Evolutionary conservation across 2,329 filamentous ascomycete species (phyloP).

Genomic region (Claviceps sp.): DNA sequence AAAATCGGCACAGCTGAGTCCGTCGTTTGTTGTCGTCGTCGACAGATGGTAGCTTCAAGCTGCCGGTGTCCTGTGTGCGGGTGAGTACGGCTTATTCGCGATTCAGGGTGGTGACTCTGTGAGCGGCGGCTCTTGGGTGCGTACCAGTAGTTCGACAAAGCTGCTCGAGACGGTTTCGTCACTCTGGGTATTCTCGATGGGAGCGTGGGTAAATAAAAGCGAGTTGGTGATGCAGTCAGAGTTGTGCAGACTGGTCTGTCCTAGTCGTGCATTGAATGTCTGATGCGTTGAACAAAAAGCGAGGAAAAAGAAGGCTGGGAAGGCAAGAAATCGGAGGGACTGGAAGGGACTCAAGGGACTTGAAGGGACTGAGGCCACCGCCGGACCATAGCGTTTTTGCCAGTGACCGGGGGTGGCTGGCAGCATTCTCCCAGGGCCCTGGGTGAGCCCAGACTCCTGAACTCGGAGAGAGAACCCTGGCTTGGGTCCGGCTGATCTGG

Average conservation of each 20-base stretch:
- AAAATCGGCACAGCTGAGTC: not conserved
- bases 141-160: not conserved
- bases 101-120: not conserved
- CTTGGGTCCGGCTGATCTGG: too few species aligned
- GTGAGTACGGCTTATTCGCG: not conserved
- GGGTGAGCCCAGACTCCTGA: not conserved
- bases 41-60: not conserved
- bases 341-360: not conserved
- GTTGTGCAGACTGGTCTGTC: too few species aligned
- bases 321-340: conserved; percentile 1
- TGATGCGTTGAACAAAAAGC: not conserved
- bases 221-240: conserved; percentile 2
- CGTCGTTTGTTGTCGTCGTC: not conserved
- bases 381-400: not conserved
- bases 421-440: not conserved
- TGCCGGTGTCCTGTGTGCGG: not conserved
- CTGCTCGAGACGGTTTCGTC: not conserved
- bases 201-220: not conserved
- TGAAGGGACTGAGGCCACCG: not conserved
- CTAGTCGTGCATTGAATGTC: not conserved
- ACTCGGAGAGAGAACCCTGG: too few species aligned
- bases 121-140: not conserved
- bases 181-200: not conserved
- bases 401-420: conserved; percentile 1
- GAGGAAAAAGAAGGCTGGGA: not conserved